Evolutionary conservation across 225 moss, liverwort and hornwort genomes (phyloP).

Genomic region (Pseudoscleropodium purum): DNA sequence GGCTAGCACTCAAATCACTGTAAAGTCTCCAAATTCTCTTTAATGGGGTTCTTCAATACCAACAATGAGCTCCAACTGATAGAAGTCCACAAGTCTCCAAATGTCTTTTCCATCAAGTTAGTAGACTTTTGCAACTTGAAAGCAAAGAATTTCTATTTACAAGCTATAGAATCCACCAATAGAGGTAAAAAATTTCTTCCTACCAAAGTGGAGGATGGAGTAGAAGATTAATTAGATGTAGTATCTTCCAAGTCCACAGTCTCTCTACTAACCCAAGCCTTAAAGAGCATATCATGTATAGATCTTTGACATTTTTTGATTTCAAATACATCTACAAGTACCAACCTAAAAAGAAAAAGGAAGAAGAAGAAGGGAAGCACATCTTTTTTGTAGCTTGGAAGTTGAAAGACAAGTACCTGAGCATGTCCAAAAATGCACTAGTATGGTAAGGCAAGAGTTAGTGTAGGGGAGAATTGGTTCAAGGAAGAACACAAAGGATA

Average conservation of each 20-base stretch:
- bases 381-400: not conserved
- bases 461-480: rapidly evolving
- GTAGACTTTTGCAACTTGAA: not conserved
- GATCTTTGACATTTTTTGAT: not conserved
- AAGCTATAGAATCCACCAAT: rapidly evolving
- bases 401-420: not conserved
- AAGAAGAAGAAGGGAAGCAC: not conserved
- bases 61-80: not conserved
- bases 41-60: too few relatives aligned
- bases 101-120: not conserved
- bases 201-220: rapidly evolving
- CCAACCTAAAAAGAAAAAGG: not conserved
- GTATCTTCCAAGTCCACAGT: not conserved
- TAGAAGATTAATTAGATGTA: not conserved
- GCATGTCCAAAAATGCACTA: rapidly evolving
- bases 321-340: not conserved
- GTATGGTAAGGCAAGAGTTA: not conserved
- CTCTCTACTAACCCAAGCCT: rapidly evolving
- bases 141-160: not conserved
- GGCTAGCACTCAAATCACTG: rapidly evolving
- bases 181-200: not conserved
- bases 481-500: rapidly evolving
- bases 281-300: rapidly evolving
- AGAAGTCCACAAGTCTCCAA: rapidly evolving
- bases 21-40: too few relatives aligned